These are phyloP conservation scores for Neofusicoccum kwambonambiense DNA, from an alignment of 2,329 filamentous ascomycete genomes.

Conservation along the genomic window DNA sequence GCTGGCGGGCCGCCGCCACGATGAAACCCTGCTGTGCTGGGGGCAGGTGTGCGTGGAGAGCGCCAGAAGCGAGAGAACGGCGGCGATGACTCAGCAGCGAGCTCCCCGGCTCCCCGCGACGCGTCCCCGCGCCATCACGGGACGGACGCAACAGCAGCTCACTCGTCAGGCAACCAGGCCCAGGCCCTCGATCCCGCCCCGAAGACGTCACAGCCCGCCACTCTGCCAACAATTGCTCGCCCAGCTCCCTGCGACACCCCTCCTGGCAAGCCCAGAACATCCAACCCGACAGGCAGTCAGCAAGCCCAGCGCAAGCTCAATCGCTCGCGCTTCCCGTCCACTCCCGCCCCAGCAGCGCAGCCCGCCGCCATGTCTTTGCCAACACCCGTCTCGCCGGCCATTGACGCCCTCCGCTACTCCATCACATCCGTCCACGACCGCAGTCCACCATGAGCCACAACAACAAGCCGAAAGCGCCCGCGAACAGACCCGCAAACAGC, in stretches of 20 bases:
- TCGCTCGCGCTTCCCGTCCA: background rate
- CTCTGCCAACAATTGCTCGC: constrained; percentile 3
- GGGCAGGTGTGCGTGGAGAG: background rate
- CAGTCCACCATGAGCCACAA: background rate
- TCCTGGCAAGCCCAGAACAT: background rate
- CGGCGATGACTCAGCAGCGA: background rate
- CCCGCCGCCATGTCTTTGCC: background rate
- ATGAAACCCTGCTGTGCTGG: background rate
- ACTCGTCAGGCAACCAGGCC: background rate
- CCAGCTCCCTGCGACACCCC: background rate
- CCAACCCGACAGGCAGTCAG: background rate
- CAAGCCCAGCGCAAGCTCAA: background rate
- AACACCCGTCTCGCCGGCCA: background rate
- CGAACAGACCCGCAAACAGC: background rate
- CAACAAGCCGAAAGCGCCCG: background rate
- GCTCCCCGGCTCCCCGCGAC: background rate
- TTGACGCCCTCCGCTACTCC: background rate
- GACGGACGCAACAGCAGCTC: background rate
- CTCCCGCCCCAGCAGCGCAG: background rate
- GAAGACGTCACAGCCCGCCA: constrained; percentile 5
- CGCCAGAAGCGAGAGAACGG: too few relatives aligned
- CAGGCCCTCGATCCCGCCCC: background rate
- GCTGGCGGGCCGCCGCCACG: background rate
- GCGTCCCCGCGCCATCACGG: constrained; percentile 1
- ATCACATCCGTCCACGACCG: background rate